phyloP scores from a whole-genome alignment of 2,329 filamentous ascomycete species.

The Thielaviopsis euricoi region DNA sequence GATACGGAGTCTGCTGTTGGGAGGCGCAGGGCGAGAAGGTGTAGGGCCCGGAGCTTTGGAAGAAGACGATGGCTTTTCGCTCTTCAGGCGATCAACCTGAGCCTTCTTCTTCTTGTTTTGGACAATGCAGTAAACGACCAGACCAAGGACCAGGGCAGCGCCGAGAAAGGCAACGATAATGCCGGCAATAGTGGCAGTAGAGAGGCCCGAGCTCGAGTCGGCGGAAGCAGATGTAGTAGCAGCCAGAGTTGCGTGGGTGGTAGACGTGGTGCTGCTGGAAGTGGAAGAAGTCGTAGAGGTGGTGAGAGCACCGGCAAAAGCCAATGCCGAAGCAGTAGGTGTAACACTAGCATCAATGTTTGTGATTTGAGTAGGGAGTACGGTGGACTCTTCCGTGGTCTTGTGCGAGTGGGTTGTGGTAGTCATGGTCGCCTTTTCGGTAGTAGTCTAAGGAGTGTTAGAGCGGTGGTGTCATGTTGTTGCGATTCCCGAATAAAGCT shows the following conservation, averaged over 20 bases:
- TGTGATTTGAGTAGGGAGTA: constrained; percentile 9
- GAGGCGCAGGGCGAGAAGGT: constrained; percentile 8
- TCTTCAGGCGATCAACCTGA: constrained; percentile 25
- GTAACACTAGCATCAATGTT: constrained; percentile 10
- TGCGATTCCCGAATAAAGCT: too few species aligned
- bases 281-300: constrained; percentile 14
- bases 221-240: constrained; percentile 14
- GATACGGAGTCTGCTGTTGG: constrained; percentile 5
- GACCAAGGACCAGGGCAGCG: constrained; percentile 46
- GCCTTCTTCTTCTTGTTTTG: constrained; percentile 53
- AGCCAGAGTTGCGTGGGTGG: constrained; percentile 6
- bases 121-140: constrained; percentile 56
- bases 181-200: constrained; percentile 50
- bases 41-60: constrained; percentile 2
- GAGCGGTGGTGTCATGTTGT: not conserved
- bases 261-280: constrained; percentile 8
- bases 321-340: constrained; percentile 13
- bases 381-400: not conserved
- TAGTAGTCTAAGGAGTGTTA: not conserved
- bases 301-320: constrained; percentile 12
- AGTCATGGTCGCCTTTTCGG: not conserved
- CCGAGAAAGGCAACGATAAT: constrained; percentile 69
- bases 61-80: constrained; percentile 9
- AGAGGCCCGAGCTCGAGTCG: constrained; percentile 5
- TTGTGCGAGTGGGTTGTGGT: not conserved